phyloP scores from a whole-genome alignment of 768 basidiomycete genomes.

The Collybia nuda region DNA sequence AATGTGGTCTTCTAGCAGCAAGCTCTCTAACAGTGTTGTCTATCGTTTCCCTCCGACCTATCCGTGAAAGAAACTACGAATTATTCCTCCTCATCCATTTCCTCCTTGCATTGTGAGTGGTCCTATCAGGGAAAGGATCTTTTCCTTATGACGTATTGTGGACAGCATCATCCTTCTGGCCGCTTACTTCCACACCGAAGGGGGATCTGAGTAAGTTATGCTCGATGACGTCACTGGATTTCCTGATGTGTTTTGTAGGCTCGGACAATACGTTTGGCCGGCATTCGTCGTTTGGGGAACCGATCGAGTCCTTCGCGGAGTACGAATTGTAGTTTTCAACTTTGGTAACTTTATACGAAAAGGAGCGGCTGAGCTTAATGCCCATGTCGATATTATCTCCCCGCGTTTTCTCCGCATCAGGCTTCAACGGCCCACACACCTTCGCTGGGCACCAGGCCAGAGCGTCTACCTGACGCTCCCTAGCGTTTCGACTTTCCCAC shows the following conservation, averaged over 20 bases:
- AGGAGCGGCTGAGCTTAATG: conserved; percentile 24
- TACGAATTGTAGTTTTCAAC: conserved; percentile 42
- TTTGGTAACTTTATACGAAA: conserved; percentile 32
- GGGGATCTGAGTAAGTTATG: neutral
- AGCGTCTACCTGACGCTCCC: conserved; percentile 50
- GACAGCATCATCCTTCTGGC: neutral
- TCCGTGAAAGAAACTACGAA: conserved; percentile 47
- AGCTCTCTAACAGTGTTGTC: conserved; percentile 36
- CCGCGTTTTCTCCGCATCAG: conserved; percentile 46
- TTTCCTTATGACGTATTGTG: neutral
- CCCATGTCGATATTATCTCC: conserved; percentile 39
- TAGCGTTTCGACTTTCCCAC: conserved; percentile 35
- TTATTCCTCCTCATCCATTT: conserved; percentile 50
- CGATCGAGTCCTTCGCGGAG: conserved; percentile 45
- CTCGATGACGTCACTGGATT: neutral
- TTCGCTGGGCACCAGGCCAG: conserved; percentile 52
- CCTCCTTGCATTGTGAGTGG: conserved; percentile 30
- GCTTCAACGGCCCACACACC: conserved; percentile 33
- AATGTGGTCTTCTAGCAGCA: conserved; percentile 32
- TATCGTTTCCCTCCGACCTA: conserved; percentile 42
- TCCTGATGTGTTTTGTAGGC: neutral
- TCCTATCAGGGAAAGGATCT: neutral
- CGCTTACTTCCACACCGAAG: conserved; percentile 1
- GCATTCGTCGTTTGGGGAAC: conserved; percentile 50
- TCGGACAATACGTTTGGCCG: conserved; percentile 36